phyloP scores from a whole-genome alignment of 129 eudicot species.

The Chrysanthemum makinoi region DNA sequence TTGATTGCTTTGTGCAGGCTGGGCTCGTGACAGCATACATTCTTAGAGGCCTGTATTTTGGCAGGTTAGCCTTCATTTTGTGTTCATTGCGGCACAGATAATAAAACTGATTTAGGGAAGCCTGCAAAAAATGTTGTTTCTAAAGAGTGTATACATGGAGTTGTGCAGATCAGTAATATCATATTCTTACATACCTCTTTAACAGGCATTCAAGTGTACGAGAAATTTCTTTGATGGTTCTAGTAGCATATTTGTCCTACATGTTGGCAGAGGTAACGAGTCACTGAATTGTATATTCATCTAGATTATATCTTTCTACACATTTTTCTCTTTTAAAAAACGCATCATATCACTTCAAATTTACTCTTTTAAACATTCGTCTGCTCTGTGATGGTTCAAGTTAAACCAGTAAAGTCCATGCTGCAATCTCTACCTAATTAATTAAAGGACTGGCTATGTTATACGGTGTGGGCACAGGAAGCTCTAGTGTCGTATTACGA shows the following conservation, averaged over 20 bases:
- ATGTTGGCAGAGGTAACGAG: constrained; percentile 87
- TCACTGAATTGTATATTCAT: neutral
- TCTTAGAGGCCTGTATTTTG: constrained; percentile 77
- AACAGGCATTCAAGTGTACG: constrained; percentile 83
- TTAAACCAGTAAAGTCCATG: too few species aligned
- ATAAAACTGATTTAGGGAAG: neutral
- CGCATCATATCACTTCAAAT: too few species aligned
- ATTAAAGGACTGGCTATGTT: too few species aligned
- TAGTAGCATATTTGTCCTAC: constrained; percentile 88
- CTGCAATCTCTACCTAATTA: too few species aligned
- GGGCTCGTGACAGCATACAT: constrained; percentile 73
- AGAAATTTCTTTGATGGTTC: constrained; percentile 80
- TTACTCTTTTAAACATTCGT: too few species aligned
- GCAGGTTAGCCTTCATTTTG: constrained; percentile 48
- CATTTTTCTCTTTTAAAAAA: too few species aligned
- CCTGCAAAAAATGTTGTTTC: constrained; percentile 1
- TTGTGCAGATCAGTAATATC: too few species aligned
- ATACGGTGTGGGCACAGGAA: too few species aligned
- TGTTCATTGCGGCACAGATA: neutral
- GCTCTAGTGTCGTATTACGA: too few species aligned
- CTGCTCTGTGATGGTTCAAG: too few species aligned
- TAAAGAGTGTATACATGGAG: neutral
- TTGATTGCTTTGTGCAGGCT: constrained; percentile 48
- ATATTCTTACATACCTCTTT: neutral
- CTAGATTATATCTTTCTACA: too few species aligned